A percentile compares a stretch with the other conserved stretches of the same genome.
Conservation (phyloP, 2,329 filamentous ascomycete genomes). For the Cucurbitaria berberidis region DNA sequence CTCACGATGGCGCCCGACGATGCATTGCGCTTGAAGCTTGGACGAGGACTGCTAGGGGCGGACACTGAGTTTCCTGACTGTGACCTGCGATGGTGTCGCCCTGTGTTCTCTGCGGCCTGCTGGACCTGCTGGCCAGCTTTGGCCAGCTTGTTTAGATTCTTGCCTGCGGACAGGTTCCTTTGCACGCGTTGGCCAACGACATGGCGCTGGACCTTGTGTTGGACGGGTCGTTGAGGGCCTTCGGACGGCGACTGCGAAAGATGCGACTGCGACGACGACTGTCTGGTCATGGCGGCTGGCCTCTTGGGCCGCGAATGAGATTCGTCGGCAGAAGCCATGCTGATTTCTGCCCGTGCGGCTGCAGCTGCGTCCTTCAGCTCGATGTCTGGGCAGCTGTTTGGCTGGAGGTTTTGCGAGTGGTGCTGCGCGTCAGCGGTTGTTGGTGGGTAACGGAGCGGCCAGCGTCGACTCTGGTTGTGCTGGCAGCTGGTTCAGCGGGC, state of each 20-base stretch:
- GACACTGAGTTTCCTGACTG: constrained; percentile 47
- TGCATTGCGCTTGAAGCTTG: constrained; percentile 52
- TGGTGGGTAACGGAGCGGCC: constrained; percentile 15
- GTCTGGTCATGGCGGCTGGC: constrained; percentile 42
- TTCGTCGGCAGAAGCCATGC: constrained; percentile 46
- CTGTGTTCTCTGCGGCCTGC: constrained; percentile 32
- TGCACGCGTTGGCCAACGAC: constrained; percentile 51
- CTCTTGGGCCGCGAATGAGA: constrained; percentile 46
- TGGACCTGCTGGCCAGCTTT: constrained; percentile 37
- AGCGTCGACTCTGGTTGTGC: constrained; percentile 15
- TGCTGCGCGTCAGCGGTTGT: constrained; percentile 10
- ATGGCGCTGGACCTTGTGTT: constrained; percentile 47
- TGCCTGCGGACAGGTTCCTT: constrained; percentile 49
- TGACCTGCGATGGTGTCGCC: constrained; percentile 47
- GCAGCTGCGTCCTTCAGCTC: constrained; percentile 20
- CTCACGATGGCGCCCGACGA: constrained; percentile 49
- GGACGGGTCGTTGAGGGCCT: constrained; percentile 29
- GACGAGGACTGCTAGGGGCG: constrained; percentile 47
- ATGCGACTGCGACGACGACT: constrained; percentile 48
- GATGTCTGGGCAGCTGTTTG: constrained; percentile 11
- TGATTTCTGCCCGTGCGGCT: constrained; percentile 34
- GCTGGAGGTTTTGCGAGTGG: constrained; percentile 16
- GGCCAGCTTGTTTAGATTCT: constrained; percentile 52
- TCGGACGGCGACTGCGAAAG: constrained; percentile 49
- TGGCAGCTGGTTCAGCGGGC: constrained; percentile 23